Base-by-base conservation (phyloP, 2,329 filamentous ascomycete species). In the Amylocarpus encephaloides region DNA sequence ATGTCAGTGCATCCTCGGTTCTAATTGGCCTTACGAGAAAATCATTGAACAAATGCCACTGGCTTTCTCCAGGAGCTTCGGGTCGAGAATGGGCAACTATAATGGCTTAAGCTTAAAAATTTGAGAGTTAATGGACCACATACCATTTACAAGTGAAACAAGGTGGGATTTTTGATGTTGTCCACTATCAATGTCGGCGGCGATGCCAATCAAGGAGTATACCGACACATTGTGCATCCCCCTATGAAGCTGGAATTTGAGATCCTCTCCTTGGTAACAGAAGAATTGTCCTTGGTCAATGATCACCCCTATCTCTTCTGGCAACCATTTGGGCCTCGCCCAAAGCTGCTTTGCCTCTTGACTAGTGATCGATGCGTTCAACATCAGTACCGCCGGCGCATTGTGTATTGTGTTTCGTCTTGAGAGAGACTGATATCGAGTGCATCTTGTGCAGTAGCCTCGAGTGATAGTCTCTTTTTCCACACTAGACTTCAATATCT, bases 21-120 rank as follows among this genome's bases (percentile, higher is more conserved):
- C 84, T 80, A 13, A 95, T 80, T 9, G 85, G 83, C 11, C 87
- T 82, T 18, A 98, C 94, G 33, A 95, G 71, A 63, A 98, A 98
- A 69, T 98, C 93, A 61, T 98, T 98, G 72, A 98, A 96, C 1
- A 98, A 71, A 68, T 97, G 89, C 94, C 94, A 98, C 60, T 85
- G 84, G 62, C 80, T 85, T 56, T 82, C 77, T 3, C 72, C 73
- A 1, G 80, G 76, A 0, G 77, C 66, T 38, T 78, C 73, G 0
- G 76, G 73, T 48, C 82, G 80, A 0, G 86, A 81, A 46, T 88
- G 82, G 11, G 79, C 79, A 50, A 86, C 84, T 86, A 48, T 13
- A 22, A 26, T 16, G 32, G 39, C 22, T 46, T 60, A 39, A 63
- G 59, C 43, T 50, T 11, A 26, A 35, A 38, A 22, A 15, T 6